Percentiles rank a stretch among this genome's conserved stretches.
Conservation (phyloP, 1,284 basidiomycete species). For the Rhodofomes roseus region DNA sequence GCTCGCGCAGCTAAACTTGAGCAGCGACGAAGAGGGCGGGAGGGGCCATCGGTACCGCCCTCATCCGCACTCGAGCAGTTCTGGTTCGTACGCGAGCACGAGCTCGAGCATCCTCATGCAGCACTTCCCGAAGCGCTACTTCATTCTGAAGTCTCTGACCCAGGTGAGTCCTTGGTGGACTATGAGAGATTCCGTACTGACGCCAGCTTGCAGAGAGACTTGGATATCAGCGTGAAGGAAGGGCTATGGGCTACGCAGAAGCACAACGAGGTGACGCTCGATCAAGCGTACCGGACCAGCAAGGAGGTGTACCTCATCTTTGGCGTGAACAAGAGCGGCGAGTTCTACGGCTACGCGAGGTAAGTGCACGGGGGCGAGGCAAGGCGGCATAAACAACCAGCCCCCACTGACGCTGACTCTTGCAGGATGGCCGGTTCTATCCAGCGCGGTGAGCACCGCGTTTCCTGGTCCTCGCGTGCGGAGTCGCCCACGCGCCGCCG, state of each 20-base stretch:
- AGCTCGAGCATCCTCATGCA: constrained; percentile 69
- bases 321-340: constrained; percentile 87
- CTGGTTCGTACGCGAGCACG: constrained; percentile 65
- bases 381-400: neutral
- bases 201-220: constrained; percentile 53
- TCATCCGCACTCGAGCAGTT: constrained; percentile 54
- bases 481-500: constrained; percentile 30
- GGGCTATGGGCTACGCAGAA: constrained; percentile 90
- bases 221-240: constrained; percentile 80
- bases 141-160: constrained; percentile 88
- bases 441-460: constrained; percentile 42
- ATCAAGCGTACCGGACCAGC: constrained; percentile 89
- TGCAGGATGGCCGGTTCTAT: constrained; percentile 65
- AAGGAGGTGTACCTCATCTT: constrained; percentile 87
- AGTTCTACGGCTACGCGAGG: constrained; percentile 88
- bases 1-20: constrained; percentile 29
- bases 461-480: constrained; percentile 57
- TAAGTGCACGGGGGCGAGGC: constrained; percentile 30
- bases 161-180: constrained; percentile 45
- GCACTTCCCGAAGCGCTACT: constrained; percentile 85
- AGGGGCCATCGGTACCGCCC: constrained; percentile 10
- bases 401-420: constrained; percentile 2
- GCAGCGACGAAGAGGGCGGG: constrained; percentile 38
- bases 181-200: neutral
- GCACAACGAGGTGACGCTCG: constrained; percentile 88